Evolutionary conservation across 202 grass and related monocot species (phyloP), one percentile per base, ranked within the genome.

Genomic region (Sporobolus alterniflorus): DNA sequence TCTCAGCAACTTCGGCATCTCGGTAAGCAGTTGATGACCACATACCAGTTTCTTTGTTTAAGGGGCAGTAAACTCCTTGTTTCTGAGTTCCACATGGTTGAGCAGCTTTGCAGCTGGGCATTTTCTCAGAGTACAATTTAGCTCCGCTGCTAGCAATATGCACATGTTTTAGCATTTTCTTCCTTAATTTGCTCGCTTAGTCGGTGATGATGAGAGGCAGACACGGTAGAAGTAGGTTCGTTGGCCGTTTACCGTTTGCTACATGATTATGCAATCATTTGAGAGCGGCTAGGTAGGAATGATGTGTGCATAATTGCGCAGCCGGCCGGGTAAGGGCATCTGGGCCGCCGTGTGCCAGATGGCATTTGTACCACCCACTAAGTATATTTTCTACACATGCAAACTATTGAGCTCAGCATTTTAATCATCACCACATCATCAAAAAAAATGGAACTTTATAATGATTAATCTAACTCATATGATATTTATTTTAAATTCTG

Each of bases 251-350:
- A 36, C 26, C 50, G 42, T 72, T 56, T 8, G 7, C 52, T 20
- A 10, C 68, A 80, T 87, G 84, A 90, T 90, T 69, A 75, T 14
- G 62, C 69, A 87, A 90, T 90, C 75, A 90, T 90, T 69, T 24
- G 61, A 32, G 39, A 43, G 33, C 44, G 9, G 76, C 46, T 71
- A 76, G 42, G 28, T 20, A 14, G 4, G 64, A 77, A 78, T 69
- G 73, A 67, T 90, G 51, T 3, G 64, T 11, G 49, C 67, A 33
- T 73, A 79, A 86, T 82, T 74, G 83, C 25, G 21, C 63, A 16
- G 61, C 62, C 41, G 26, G 18, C 9, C 17, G 26, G 73, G 55
- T 36, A 44, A 76, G 57, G 56, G 74, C 40, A 66, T 25, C 36
- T 4, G 11, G 25, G 4, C 28, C 34, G 55, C 24, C 31, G 48